Evolutionary conservation across 352 stramenopile species (phyloP).

Genomic region (Blastocystis sp.): DNA sequence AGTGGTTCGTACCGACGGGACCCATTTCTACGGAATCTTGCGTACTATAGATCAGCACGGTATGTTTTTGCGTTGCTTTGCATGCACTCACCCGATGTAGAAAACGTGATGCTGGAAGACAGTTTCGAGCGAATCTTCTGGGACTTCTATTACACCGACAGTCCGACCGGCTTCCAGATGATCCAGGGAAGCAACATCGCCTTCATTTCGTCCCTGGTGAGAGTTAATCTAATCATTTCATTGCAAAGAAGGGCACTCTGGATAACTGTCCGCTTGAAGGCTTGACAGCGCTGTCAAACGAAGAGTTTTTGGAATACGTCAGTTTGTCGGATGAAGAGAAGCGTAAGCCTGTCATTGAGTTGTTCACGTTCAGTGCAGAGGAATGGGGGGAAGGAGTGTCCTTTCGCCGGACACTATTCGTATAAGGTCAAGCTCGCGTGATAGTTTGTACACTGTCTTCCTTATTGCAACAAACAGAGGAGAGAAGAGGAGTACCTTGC

Average conservation of each 20-base stretch:
- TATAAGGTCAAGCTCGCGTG: conserved; percentile 11
- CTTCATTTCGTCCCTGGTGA: neutral
- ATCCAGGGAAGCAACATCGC: conserved; percentile 26
- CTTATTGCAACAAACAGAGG: conserved; percentile 49
- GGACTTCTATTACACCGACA: conserved; percentile 47
- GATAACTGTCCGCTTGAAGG: conserved; percentile 43
- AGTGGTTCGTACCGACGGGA: conserved; percentile 24
- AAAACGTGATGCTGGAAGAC: conserved; percentile 41
- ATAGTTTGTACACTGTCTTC: neutral
- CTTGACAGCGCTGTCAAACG: conserved; percentile 3
- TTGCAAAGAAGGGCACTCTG: conserved; percentile 8
- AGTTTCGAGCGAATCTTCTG: conserved; percentile 54
- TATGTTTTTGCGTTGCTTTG: conserved; percentile 25
- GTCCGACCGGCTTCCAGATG: conserved; percentile 13
- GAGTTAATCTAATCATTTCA: neutral
- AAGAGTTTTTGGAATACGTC: conserved; percentile 49
- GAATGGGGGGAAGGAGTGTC: conserved; percentile 6
- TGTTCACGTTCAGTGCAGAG: neutral
- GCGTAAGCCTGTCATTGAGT: neutral
- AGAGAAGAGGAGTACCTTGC: too few relatives aligned
- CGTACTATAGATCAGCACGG: conserved; percentile 37
- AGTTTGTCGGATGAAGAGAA: conserved; percentile 53
- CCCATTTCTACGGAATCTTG: conserved; percentile 49
- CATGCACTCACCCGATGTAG: conserved; percentile 1
- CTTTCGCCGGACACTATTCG: neutral